Percentiles rank a stretch among this genome's conserved stretches.
These are phyloP conservation scores for Hymenoscyphus occultus DNA, from an alignment of 2,329 filamentous ascomycete species.

Conservation along the genomic window DNA sequence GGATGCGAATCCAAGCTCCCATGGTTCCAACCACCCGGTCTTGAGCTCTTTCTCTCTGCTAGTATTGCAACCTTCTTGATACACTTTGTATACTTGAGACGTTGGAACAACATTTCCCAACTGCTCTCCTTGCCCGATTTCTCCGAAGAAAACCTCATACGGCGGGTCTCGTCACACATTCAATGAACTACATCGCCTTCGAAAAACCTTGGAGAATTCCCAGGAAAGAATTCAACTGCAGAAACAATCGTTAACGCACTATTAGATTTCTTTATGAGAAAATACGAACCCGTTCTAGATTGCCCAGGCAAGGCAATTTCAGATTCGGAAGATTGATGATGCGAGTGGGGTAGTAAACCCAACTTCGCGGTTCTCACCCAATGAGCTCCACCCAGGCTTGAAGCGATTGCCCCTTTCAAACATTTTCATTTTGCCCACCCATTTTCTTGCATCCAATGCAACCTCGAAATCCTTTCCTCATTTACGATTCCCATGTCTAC, in stretches of 20 bases:
- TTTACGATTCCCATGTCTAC: not conserved
- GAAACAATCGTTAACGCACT: not conserved
- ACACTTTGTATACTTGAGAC: slow-evolving; percentile 1
- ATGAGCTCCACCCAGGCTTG: not conserved
- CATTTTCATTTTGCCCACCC: not conserved
- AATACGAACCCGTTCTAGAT: not conserved
- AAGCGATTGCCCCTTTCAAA: not conserved
- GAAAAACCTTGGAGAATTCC: not conserved
- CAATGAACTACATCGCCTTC: not conserved
- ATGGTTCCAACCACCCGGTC: not conserved
- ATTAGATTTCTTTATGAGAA: not conserved
- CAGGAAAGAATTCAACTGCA: not conserved
- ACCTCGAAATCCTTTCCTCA: slow-evolving; percentile 1
- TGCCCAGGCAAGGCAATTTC: not conserved
- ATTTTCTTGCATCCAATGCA: slow-evolving; percentile 3
- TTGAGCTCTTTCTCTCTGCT: not conserved
- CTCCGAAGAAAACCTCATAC: not conserved
- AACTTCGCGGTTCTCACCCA: not conserved
- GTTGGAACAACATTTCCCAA: slow-evolving; percentile 1
- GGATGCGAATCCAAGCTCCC: not conserved
- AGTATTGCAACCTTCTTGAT: not conserved
- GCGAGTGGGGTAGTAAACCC: slow-evolving; percentile 1
- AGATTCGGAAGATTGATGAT: slow-evolving; percentile 3
- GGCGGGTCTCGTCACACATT: not conserved
- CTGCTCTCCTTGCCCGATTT: not conserved